Evolutionary conservation across 2,329 filamentous ascomycete species (phyloP).

Genomic region (Lasiodiplodia gonubiensis): DNA sequence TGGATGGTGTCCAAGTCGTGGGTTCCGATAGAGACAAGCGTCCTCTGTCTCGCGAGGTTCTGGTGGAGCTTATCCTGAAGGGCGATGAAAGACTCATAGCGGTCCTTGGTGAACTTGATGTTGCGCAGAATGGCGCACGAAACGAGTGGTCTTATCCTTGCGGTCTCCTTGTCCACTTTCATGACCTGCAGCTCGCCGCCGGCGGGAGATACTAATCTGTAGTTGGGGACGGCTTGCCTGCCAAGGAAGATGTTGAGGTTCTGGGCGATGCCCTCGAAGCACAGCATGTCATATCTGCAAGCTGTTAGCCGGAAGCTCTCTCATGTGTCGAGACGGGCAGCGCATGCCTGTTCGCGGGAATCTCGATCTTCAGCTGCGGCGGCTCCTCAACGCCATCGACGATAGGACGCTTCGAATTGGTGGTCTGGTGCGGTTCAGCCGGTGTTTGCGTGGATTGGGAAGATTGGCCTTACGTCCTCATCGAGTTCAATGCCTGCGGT

Average conservation of each 20-base stretch:
- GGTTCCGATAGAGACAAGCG: constrained; percentile 94
- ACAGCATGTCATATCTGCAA: constrained; percentile 80
- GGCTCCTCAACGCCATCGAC: constrained; percentile 82
- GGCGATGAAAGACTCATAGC: constrained; percentile 25
- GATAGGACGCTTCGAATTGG: constrained; percentile 73
- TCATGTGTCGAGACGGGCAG: background rate
- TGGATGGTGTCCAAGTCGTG: constrained; percentile 93
- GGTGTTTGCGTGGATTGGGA: constrained; percentile 21
- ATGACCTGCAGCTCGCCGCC: constrained; percentile 79
- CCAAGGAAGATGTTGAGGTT: constrained; percentile 95
- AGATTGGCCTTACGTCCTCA: constrained; percentile 69
- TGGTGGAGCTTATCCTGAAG: constrained; percentile 98
- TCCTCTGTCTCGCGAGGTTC: constrained; percentile 91
- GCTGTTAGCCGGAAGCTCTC: constrained; percentile 33
- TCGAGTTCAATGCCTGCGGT: constrained; percentile 81
- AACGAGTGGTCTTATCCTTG: constrained; percentile 82
- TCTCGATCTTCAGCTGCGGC: constrained; percentile 96
- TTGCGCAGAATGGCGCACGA: constrained; percentile 77
- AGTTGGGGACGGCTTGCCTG: constrained; percentile 77
- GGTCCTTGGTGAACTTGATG: constrained; percentile 29
- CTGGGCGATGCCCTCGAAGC: constrained; percentile 93
- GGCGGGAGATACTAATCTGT: constrained; percentile 73
- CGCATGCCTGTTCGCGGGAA: constrained; percentile 86
- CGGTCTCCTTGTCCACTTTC: constrained; percentile 77
- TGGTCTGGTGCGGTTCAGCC: constrained; percentile 57